A percentile compares a stretch with the other conserved stretches of the same genome.
Evolutionary conservation across 2,329 filamentous ascomycete genomes (phyloP).

Genomic region (Penicillium decumbens): DNA sequence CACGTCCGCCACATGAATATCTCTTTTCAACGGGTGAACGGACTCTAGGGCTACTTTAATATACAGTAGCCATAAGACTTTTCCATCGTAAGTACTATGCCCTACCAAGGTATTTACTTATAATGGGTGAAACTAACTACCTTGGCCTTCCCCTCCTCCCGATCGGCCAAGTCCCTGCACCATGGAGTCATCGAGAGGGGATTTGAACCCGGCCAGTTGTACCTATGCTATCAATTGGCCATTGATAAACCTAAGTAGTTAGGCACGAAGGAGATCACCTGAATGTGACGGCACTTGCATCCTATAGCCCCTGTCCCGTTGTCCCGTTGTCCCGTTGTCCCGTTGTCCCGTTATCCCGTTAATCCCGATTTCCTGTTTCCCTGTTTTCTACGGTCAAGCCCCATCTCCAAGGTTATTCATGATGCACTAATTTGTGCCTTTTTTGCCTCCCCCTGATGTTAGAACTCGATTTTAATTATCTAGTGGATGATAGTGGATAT

Average conservation of each 20-base stretch:
- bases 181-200: constrained; percentile 1
- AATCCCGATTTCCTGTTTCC: neutral
- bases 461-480: neutral
- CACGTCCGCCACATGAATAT: constrained; percentile 8
- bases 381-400: neutral
- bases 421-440: neutral
- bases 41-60: too few relatives aligned
- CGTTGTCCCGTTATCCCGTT: neutral
- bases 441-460: neutral
- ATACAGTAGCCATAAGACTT: too few relatives aligned
- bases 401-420: neutral
- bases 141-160: neutral
- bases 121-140: neutral
- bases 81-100: neutral
- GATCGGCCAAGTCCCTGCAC: neutral
- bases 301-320: neutral
- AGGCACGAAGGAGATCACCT: constrained; percentile 9
- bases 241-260: neutral
- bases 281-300: too few relatives aligned
- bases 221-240: neutral
- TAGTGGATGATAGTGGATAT: neutral
- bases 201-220: neutral
- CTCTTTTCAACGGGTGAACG: neutral
- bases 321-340: too few relatives aligned
- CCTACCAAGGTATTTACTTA: too few relatives aligned